Percentiles rank a stretch among this genome's conserved stretches.
Conservation (phyloP, 495 filamentous ascomycete genomes). For the Chaetomium cochliodes region DNA sequence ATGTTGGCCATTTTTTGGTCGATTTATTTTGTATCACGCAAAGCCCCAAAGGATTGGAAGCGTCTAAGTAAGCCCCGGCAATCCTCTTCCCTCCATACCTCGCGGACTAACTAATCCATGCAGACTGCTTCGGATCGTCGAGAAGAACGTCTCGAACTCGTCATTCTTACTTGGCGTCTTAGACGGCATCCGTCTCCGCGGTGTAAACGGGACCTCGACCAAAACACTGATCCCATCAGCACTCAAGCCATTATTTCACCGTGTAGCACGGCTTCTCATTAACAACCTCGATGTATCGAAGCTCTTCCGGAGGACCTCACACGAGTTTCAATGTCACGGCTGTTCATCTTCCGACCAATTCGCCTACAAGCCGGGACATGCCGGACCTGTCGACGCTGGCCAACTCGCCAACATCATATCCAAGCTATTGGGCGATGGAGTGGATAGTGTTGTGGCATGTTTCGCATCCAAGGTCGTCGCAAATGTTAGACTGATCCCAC, state of each 20-base stretch:
- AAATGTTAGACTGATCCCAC: constrained; percentile 14
- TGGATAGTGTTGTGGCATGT: constrained; percentile 15
- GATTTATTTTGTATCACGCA: not conserved
- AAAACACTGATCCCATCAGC: not conserved
- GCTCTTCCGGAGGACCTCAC: constrained; percentile 9
- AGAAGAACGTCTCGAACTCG: constrained; percentile 18
- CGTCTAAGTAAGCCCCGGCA: not conserved
- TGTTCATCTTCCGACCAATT: not conserved
- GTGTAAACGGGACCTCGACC: not conserved
- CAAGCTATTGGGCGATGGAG: constrained; percentile 9
- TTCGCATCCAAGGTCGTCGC: constrained; percentile 20
- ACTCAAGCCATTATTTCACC: constrained; percentile 1
- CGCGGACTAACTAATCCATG: not conserved
- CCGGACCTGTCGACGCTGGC: not conserved
- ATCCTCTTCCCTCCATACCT: not conserved
- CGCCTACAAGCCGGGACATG: not conserved
- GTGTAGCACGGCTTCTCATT: constrained; percentile 1
- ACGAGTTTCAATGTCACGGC: not conserved
- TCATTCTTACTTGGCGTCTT: constrained; percentile 23
- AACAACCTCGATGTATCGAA: constrained; percentile 15
- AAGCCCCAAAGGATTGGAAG: not conserved
- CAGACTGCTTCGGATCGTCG: constrained; percentile 18
- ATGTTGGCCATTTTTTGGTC: not conserved
- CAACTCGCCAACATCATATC: constrained; percentile 19
- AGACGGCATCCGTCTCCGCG: constrained; percentile 9